Evolutionary conservation across 768 basidiomycete species (phyloP), one percentile per base, ranked within the genome.

Genomic region (Rhizopogon vinicolor): DNA sequence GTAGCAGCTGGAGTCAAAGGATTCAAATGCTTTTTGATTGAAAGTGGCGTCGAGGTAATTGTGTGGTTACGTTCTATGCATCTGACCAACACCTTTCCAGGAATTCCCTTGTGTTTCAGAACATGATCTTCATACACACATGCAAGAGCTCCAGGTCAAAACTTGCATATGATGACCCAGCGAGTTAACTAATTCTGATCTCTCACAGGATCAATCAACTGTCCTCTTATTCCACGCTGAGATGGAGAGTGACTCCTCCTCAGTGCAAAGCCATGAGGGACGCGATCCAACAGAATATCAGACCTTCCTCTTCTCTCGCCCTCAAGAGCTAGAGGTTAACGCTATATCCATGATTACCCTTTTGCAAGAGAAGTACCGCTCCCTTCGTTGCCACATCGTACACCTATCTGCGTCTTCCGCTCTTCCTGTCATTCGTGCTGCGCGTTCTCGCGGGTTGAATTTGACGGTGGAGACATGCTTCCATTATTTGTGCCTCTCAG

Each of bases 381-480:
- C 75, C 6, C 76, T 97, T 28, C 85, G 87, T 19, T 89, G 88
- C 58, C 96, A 99, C 72, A 92, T 99, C 59, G 96, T 98, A 44
- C 96, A 99, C 72, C 84, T 99, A 49, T 94, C 93, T 51, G 89
- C 95, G 5, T 79, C 94, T 5, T 75, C 79, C 19, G 92, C 93
- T 5, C 81, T 99, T 18, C 90, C 87, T 3, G 61, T 83, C 40
- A 84, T 98, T 57, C 82, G 83, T 41, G 75, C 80, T 45, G 93
- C 94, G 4, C 85, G 78, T 62, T 67, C 74, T 1, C 73, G 80
- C 1, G 84, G 87, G 0, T 70, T 84, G 35, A 85, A 86, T 8
- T 74, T 99, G 51, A 93, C 93, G 0, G 91, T 93, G 49, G 96
- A 99, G 76, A 99, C 96, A 1, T 98, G 95, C 71, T 98, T 96